A percentile compares a stretch with the other conserved stretches of the same genome.
Conservation (phyloP, 2,329 filamentous ascomycete species). For the Diaporthe destruens region DNA sequence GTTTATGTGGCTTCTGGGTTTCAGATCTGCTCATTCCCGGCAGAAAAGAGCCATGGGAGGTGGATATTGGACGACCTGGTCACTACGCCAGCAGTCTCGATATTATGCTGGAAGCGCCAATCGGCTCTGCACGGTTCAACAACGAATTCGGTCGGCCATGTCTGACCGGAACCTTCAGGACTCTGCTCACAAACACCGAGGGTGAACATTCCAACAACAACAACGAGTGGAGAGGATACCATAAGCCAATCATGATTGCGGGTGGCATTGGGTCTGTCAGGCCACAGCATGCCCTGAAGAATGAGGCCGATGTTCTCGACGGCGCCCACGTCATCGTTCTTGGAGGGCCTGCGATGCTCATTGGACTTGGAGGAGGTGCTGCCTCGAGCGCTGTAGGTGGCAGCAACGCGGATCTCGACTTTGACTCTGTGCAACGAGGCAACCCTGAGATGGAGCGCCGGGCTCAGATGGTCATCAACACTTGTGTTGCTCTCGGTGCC, state of each 20-base stretch:
- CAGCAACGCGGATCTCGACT: conserved; percentile 91
- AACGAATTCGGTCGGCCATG: conserved; percentile 96
- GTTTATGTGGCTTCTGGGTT: conserved; percentile 92
- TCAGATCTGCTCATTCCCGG: conserved; percentile 93
- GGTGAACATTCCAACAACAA: conserved; percentile 57
- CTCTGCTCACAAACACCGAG: conserved; percentile 79
- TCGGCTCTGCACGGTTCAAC: conserved; percentile 95
- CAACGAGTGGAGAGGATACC: conserved; percentile 86
- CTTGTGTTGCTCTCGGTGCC: conserved; percentile 85
- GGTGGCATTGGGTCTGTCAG: conserved; percentile 94
- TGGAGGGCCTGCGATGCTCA: conserved; percentile 96
- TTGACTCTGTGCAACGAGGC: conserved; percentile 95
- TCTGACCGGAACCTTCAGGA: conserved; percentile 91
- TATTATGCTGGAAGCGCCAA: conserved; percentile 97
- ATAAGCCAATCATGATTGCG: conserved; percentile 99
- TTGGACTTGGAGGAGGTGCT: conserved; percentile 94
- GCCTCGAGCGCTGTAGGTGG: conserved; percentile 91
- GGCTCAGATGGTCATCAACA: conserved; percentile 98
- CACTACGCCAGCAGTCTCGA: conserved; percentile 95
- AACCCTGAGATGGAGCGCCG: conserved; percentile 97
- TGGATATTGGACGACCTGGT: conserved; percentile 87
- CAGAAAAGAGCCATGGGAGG: conserved; percentile 87
- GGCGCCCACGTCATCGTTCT: conserved; percentile 94
- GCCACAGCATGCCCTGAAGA: conserved; percentile 91
- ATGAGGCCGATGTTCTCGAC: conserved; percentile 80